Percentiles rank a stretch among this genome's conserved stretches.
Conservation (phyloP, 2,329 filamentous ascomycete genomes). For the Epichloe scottii region DNA sequence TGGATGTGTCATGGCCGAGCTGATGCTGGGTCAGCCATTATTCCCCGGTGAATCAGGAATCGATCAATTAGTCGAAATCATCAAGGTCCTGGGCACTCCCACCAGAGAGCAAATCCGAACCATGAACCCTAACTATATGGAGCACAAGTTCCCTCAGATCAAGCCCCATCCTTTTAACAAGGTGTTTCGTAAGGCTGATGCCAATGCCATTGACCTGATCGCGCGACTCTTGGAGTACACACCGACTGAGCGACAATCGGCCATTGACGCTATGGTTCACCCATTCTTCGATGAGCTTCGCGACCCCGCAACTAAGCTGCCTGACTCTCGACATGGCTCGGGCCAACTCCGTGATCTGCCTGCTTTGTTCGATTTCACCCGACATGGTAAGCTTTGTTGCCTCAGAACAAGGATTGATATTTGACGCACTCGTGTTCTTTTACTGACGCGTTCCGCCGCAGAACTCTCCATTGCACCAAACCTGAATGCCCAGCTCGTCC, state of each 20-base stretch:
- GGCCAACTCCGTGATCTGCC: constrained; percentile 73
- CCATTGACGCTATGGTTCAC: constrained; percentile 94
- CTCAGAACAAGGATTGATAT: neutral
- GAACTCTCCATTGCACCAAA: constrained; percentile 92
- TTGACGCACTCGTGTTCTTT: neutral
- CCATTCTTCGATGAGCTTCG: constrained; percentile 97
- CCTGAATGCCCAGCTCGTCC: constrained; percentile 80
- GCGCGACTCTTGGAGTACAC: constrained; percentile 92
- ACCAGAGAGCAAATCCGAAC: constrained; percentile 97
- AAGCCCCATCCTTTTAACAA: constrained; percentile 99
- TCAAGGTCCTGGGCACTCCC: constrained; percentile 94
- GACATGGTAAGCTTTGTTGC: constrained; percentile 58
- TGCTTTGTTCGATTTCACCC: constrained; percentile 81
- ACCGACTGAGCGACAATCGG: constrained; percentile 84
- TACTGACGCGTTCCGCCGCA: constrained; percentile 22
- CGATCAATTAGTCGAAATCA: constrained; percentile 96
- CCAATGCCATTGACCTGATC: constrained; percentile 88
- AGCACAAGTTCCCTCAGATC: constrained; percentile 99
- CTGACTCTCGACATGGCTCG: constrained; percentile 84
- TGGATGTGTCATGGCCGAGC: constrained; percentile 96
- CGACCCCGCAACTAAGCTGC: constrained; percentile 79
- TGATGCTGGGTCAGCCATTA: constrained; percentile 95
- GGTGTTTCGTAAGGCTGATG: constrained; percentile 94
- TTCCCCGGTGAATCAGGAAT: constrained; percentile 98
- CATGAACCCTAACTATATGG: constrained; percentile 99